These are phyloP conservation scores for Rosa chinensis DNA, from an alignment of 306 rosid species.

Conservation along the genomic window DNA sequence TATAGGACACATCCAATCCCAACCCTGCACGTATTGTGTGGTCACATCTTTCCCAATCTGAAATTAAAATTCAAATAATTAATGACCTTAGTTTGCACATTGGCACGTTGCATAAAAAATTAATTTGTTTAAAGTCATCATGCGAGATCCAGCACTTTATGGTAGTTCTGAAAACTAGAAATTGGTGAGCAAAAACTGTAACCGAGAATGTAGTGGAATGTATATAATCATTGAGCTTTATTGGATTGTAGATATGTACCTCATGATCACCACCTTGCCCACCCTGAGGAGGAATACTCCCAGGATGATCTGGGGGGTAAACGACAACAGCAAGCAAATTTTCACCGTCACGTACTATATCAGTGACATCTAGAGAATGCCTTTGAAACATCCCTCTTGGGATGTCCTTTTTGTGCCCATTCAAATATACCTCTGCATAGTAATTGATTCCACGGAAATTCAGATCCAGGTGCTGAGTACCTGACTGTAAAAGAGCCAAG, in stretches of 20 bases:
- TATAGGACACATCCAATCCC: conserved; percentile 99
- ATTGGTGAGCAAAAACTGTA: background rate
- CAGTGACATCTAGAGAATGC: conserved; percentile 82
- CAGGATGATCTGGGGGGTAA: conserved; percentile 97
- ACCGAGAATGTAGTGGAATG: background rate
- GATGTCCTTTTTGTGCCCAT: conserved; percentile 64
- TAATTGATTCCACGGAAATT: conserved; percentile 90
- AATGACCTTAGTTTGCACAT: conserved; percentile 7
- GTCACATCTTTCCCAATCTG: conserved; percentile 98
- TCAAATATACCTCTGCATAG: conserved; percentile 78
- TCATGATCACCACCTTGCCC: conserved; percentile 99
- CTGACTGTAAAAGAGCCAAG: conserved; percentile 50
- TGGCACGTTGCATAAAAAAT: conserved; percentile 10
- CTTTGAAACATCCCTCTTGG: conserved; percentile 96
- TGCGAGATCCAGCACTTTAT: conserved; percentile 3
- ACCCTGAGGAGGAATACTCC: conserved; percentile 69
- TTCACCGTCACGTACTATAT: conserved; percentile 60
- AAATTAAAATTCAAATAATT: conserved; percentile 15
- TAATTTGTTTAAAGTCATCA: conserved; percentile 13
- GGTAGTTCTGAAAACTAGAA: background rate
- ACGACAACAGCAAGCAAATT: conserved; percentile 93
- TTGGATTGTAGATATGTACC: conserved; percentile 37
- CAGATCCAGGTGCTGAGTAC: conserved; percentile 67
- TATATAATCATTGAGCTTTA: conserved; percentile 5
- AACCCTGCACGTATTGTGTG: conserved; percentile 90